Evolutionary conservation across 2,329 filamentous ascomycete genomes (phyloP), one percentile per base, ranked within the genome.

Genomic region (Nemania serpens): DNA sequence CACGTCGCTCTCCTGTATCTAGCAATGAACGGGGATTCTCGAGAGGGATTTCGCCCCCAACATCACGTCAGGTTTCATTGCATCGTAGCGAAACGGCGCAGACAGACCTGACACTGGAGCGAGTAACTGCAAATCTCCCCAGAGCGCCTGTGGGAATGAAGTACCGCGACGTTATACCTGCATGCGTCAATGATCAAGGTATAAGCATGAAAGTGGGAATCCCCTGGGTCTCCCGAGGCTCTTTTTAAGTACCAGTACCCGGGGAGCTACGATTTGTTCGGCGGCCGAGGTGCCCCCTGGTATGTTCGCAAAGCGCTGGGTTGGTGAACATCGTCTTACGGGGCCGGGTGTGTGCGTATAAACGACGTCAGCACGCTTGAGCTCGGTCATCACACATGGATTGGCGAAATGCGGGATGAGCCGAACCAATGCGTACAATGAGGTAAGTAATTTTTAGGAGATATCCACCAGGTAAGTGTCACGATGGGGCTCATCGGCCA

Each of bases 391-490:
- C 46, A 13, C 46, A 13, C 54, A 61, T 61, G 58, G 61, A 39
- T 61, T 54, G 52, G 50, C 54, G 54, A 61, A 42, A 39, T 61
- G 53, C 61, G 61, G 61, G 58, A 63, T 63, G 58, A 55, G 49
- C 61, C 58, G 61, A 51, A 20, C 60, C 47, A 62, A 48, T 52
- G 13, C 51, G 41, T 33, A 42, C 9, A 29, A 47, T 18, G 39
- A 58, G 42, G 41, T 41, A 41, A 37, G 12, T 11, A 49, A 42
- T 36, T 43, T 10, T 48, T 46, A 47, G 13, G 34, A 42, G 20
- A 42, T 59, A 2, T 33, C 33, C 33, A 34, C 33, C n/a, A 34
- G 36, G n/a, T 18, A 43, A 17, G 13, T 45, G 20, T 41, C 46
- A 25, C 33, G 46, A 49, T 41, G 51, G 37, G 25, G 43, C 15